These are phyloP conservation scores for Alnus glutinosa DNA, from an alignment of 306 rosid species.

Conservation along the genomic window DNA sequence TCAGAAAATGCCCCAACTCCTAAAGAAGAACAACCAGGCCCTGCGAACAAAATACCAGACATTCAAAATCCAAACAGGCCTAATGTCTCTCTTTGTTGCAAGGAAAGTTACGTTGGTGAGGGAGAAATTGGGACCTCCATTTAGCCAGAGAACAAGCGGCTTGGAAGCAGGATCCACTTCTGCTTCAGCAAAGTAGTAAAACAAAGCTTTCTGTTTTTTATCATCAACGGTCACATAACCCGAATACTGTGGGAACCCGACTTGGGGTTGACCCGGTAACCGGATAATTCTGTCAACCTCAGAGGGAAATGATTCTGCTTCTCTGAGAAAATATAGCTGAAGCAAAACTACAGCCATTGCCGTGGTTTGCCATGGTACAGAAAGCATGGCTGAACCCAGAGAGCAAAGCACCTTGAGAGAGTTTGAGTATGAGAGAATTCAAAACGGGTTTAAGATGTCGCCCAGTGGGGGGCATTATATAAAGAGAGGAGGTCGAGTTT, in stretches of 20 bases:
- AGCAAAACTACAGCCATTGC: constrained; percentile 36
- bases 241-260: constrained; percentile 65
- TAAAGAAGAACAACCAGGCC: constrained; percentile 68
- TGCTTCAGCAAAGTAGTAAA: constrained; percentile 83
- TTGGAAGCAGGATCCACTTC: constrained; percentile 69
- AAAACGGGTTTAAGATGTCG: constrained; percentile 9
- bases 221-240: constrained; percentile 78
- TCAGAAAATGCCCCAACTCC: constrained; percentile 68
- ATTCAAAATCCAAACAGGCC: not conserved
- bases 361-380: constrained; percentile 29
- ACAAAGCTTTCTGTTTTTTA: constrained; percentile 57
- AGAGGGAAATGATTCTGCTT: constrained; percentile 24
- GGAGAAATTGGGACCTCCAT: constrained; percentile 41
- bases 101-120: not conserved
- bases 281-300: constrained; percentile 46
- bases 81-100: not conserved
- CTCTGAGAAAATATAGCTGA: constrained; percentile 30
- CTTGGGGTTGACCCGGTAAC: constrained; percentile 84
- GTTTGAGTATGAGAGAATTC: not conserved
- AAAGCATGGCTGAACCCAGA: constrained; percentile 25
- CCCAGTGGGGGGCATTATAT: constrained; percentile 33
- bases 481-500: constrained; percentile 20
- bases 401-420: constrained; percentile 18
- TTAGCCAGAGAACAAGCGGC: constrained; percentile 90
- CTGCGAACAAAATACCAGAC: constrained; percentile 20